A percentile compares a stretch with the other conserved stretches of the same genome.
Evolutionary conservation across 305 asterid genomes (phyloP).

Genomic region (Fraxinus baroniana): DNA sequence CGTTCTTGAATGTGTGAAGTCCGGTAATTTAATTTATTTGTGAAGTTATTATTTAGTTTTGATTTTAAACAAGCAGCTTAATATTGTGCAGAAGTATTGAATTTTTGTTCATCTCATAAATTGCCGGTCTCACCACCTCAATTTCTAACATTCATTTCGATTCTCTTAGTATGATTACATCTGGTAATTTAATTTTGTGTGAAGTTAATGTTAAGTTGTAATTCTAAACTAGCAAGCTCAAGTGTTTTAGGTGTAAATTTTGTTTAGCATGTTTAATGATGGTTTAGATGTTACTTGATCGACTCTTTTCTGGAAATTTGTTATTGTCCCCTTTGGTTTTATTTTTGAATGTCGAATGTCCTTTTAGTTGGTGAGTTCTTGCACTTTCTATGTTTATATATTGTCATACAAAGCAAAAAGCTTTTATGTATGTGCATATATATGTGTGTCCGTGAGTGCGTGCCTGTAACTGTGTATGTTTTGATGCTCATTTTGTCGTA

Average conservation of each 20-base stretch:
- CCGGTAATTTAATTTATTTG: constrained; percentile 41
- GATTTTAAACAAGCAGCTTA: not conserved
- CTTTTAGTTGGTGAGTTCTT: not conserved
- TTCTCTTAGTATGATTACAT: not conserved
- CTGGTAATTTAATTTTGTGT: not conserved
- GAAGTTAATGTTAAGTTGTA: not conserved
- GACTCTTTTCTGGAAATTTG: not conserved
- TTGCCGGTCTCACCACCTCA: not conserved
- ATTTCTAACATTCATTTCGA: not conserved
- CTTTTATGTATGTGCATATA: not conserved
- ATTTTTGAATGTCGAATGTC: not conserved
- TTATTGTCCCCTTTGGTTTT: not conserved
- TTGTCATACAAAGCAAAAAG: not conserved
- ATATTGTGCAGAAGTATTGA: not conserved
- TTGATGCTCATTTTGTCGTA: not conserved
- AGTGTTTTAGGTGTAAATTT: not conserved
- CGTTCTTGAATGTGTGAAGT: constrained; percentile 68
- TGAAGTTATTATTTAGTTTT: not conserved
- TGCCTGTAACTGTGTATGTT: not conserved
- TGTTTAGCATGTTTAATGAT: not conserved
- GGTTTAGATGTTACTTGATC: not conserved
- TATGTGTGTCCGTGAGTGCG: not conserved
- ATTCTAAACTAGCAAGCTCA: not conserved
- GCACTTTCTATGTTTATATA: not conserved
- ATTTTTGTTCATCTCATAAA: not conserved